A percentile compares a stretch with the other conserved stretches of the same genome.
Conservation (phyloP, 108 stramenopile genomes). For the Chaetoceros tenuissimus region DNA sequence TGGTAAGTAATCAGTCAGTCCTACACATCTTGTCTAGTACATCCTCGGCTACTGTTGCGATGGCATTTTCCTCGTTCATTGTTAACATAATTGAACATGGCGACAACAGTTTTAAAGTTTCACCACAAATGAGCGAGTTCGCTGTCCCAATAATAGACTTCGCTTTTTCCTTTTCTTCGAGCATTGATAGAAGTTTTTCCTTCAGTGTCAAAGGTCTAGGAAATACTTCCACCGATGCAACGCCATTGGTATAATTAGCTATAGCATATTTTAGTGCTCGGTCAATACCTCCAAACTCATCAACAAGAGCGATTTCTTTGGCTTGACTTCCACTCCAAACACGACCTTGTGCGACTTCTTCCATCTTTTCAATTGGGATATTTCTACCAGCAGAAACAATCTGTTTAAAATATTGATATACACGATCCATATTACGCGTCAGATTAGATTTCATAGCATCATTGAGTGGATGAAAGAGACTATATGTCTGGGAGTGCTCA, state of each 20-base stretch:
- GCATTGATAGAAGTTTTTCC: not conserved
- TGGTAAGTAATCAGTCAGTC: no score
- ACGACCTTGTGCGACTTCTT: slow-evolving; percentile 55
- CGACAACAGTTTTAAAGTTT: no score
- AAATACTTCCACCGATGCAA: slow-evolving; percentile 42
- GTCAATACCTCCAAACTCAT: slow-evolving; percentile 60
- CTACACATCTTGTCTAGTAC: no score
- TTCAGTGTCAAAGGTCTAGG: slow-evolving; percentile 8
- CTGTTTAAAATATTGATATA: slow-evolving; percentile 60
- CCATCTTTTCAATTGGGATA: slow-evolving; percentile 37
- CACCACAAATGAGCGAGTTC: no score
- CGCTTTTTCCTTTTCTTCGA: no score
- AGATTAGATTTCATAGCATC: slow-evolving; percentile 43
- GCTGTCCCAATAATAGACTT: no score
- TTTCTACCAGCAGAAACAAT: slow-evolving; percentile 47
- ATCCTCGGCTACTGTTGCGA: no score
- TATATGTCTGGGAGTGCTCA: slow-evolving; percentile 32
- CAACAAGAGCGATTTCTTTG: slow-evolving; percentile 51
- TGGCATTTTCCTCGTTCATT: no score
- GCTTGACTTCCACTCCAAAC: slow-evolving; percentile 78
- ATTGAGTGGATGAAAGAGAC: slow-evolving; percentile 53
- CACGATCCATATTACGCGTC: slow-evolving; percentile 26
- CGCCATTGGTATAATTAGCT: slow-evolving; percentile 33
- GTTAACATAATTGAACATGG: no score
- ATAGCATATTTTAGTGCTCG: slow-evolving; percentile 62